Conservation (phyloP, 768 basidiomycete species). For the Pulveroboletus frians region DNA sequence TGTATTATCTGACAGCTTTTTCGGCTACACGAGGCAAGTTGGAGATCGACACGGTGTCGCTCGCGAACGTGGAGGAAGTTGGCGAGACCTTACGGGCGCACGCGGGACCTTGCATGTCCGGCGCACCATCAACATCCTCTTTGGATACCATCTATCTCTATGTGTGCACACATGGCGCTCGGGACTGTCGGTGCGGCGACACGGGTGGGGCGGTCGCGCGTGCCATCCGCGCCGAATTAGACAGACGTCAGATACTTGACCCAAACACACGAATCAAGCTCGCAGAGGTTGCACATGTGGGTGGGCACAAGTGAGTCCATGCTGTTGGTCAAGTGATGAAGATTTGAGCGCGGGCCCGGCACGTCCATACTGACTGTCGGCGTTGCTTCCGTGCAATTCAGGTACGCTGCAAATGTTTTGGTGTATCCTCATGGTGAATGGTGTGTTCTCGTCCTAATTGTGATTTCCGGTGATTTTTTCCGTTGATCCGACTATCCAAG, state of each 20-base stretch:
- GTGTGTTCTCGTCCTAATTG: conserved; percentile 33
- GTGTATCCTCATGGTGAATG: conserved; percentile 72
- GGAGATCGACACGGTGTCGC: conserved; percentile 44
- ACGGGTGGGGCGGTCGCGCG: conserved; percentile 53
- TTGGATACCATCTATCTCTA: conserved; percentile 43
- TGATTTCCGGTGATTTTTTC: background rate
- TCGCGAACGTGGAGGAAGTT: conserved; percentile 48
- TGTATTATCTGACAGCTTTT: conserved; percentile 48
- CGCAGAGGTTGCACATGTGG: conserved; percentile 72
- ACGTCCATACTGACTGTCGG: conserved; percentile 1
- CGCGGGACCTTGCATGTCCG: conserved; percentile 22
- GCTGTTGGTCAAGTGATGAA: background rate
- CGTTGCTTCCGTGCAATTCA: conserved; percentile 19
- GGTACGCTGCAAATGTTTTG: conserved; percentile 65
- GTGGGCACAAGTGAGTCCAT: conserved; percentile 69
- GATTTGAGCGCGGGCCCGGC: background rate
- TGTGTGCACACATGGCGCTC: conserved; percentile 73
- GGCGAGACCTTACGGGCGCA: conserved; percentile 33
- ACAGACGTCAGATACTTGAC: conserved; percentile 30
- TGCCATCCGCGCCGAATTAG: conserved; percentile 51
- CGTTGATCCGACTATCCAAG: conserved; percentile 31
- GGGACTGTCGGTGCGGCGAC: conserved; percentile 78
- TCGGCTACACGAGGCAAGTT: conserved; percentile 42
- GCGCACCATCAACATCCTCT: background rate
- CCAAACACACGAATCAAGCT: conserved; percentile 39